These are phyloP conservation scores for Botrytis paeoniae DNA, from an alignment of 2,329 filamentous ascomycete genomes.

Conservation along the genomic window DNA sequence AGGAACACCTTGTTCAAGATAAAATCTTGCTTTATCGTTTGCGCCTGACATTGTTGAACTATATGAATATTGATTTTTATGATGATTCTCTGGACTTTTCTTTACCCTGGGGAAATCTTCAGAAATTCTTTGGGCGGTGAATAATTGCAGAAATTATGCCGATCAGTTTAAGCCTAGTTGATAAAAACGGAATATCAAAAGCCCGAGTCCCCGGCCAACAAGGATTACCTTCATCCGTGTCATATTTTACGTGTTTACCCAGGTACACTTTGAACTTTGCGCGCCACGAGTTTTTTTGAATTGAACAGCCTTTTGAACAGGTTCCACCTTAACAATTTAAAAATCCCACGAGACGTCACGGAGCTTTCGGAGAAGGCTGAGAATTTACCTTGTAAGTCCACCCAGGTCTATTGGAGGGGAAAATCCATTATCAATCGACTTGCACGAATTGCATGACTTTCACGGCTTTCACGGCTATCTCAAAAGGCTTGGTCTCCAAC, in stretches of 20 bases:
- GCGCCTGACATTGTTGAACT: slow-evolving; percentile 66
- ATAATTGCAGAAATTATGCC: not conserved
- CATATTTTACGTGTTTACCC: not conserved
- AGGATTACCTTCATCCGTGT: not conserved
- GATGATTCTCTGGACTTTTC: not conserved
- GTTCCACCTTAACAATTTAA: not conserved
- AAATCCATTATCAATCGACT: not conserved
- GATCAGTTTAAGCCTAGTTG: not conserved
- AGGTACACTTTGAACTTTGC: not conserved
- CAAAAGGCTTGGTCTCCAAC: not conserved
- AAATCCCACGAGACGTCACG: not conserved
- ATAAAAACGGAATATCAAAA: not conserved
- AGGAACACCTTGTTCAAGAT: slow-evolving; percentile 85
- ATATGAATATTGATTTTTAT: slow-evolving; percentile 5
- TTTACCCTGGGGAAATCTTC: not conserved
- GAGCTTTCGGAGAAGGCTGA: slow-evolving; percentile 5
- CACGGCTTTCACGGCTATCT: not conserved
- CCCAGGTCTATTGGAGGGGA: not conserved
- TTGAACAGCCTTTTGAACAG: not conserved
- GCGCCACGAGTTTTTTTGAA: slow-evolving; percentile 1
- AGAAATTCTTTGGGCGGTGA: slow-evolving; percentile 21
- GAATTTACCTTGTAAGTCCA: not conserved
- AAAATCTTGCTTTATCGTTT: slow-evolving; percentile 92
- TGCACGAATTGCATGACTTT: not conserved
- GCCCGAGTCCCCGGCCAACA: not conserved